These are phyloP conservation scores for Pycnococcus provasolii DNA, from an alignment of 139 green algal species.

Conservation along the genomic window DNA sequence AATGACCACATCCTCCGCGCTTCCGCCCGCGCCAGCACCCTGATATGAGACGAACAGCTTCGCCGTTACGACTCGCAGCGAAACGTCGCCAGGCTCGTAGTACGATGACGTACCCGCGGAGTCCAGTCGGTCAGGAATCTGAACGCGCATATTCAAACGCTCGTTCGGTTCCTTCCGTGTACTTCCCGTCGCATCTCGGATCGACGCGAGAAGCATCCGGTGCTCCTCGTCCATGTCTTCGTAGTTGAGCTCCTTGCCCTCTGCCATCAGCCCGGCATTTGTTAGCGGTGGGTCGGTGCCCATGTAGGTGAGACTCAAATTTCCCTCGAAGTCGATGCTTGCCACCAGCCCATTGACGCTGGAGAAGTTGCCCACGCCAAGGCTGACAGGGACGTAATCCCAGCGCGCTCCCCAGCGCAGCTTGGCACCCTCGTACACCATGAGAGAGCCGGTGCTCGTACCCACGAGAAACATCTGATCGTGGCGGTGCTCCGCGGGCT, in stretches of 20 bases:
- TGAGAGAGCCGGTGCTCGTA: conserved; percentile 41
- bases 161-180: conserved; percentile 15
- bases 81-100: too few relatives aligned
- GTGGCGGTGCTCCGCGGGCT: too few relatives aligned
- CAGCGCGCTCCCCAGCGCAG: conserved; percentile 42
- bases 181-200: conserved; percentile 35
- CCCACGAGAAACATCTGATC: conserved; percentile 46
- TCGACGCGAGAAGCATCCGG: conserved; percentile 36
- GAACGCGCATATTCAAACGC: conserved; percentile 38
- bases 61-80: neutral
- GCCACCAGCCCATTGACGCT: conserved; percentile 37
- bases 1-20: too few relatives aligned
- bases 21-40: too few relatives aligned
- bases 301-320: conserved; percentile 39
- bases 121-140: conserved; percentile 17
- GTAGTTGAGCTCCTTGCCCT: conserved; percentile 49
- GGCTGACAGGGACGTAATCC: conserved; percentile 38
- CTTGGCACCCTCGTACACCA: conserved; percentile 40
- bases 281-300: conserved; percentile 46
- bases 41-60: conserved; percentile 20
- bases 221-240: conserved; percentile 55
- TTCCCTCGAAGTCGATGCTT: conserved; percentile 36
- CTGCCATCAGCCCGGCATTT: conserved; percentile 23
- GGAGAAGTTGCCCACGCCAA: conserved; percentile 35
- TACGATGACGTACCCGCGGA: neutral